Percentiles rank a stretch among this genome's conserved stretches.
Conservation (phyloP, 331 rosid species). For the Dryas integrifolia region DNA sequence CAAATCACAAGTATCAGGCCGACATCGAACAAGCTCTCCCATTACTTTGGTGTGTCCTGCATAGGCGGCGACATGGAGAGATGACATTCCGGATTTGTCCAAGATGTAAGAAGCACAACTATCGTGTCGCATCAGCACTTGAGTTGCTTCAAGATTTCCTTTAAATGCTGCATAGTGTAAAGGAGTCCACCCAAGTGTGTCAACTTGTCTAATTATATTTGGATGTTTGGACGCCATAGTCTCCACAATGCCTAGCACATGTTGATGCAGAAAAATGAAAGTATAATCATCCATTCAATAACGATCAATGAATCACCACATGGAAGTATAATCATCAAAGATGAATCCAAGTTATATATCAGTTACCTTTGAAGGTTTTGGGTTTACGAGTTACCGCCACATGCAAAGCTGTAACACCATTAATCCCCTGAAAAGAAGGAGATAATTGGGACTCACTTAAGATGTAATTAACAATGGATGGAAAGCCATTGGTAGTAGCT, state of each 20-base stretch:
- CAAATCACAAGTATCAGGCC: constrained; percentile 25
- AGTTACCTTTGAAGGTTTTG: too few species aligned
- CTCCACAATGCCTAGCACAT: constrained; percentile 12
- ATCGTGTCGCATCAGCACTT: not conserved
- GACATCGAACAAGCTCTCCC: not conserved
- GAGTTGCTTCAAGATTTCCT: constrained; percentile 10
- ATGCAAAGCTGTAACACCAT: constrained; percentile 21
- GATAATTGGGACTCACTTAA: not conserved
- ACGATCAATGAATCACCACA: too few species aligned
- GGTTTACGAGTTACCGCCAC: constrained; percentile 13
- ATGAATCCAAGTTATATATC: not conserved
- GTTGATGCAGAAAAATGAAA: not conserved
- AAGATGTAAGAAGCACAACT: constrained; percentile 10
- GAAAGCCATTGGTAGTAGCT: constrained; percentile 7
- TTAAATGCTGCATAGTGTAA: constrained; percentile 28
- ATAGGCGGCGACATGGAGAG: constrained; percentile 23
- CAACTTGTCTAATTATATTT: constrained; percentile 3
- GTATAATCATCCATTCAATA: too few species aligned
- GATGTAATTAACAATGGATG: not conserved
- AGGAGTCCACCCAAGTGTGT: constrained; percentile 21
- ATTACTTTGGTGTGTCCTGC: constrained; percentile 18
- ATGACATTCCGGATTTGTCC: constrained; percentile 22
- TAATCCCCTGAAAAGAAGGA: constrained; percentile 9
- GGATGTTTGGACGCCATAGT: not conserved
- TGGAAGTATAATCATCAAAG: too few species aligned